Conservation (phyloP, 768 basidiomycete species). For the Boletus tomentosulus region DNA sequence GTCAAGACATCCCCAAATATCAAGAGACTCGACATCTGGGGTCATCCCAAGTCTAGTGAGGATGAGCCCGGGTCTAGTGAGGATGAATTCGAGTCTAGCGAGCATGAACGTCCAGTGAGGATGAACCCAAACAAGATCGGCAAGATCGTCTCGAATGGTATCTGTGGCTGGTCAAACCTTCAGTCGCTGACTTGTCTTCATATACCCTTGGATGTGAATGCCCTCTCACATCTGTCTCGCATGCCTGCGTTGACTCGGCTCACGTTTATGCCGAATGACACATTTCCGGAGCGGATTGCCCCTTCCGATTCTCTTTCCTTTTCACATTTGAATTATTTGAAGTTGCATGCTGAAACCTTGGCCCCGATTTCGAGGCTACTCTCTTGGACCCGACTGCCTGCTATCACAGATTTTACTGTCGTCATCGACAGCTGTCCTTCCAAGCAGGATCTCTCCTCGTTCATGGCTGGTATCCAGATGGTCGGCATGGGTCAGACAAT, state of each 20-base stretch:
- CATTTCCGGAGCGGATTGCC: not conserved
- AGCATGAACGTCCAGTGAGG: too few relatives aligned
- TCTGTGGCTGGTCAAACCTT: constrained; percentile 8
- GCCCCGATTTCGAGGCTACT: not conserved
- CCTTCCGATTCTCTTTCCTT: not conserved
- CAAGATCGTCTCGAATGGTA: not conserved
- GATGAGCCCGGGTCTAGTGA: not conserved
- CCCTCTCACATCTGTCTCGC: constrained; percentile 2
- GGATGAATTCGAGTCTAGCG: not conserved
- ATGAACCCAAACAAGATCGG: too few relatives aligned
- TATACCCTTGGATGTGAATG: not conserved
- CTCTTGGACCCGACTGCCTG: not conserved
- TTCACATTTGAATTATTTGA: not conserved
- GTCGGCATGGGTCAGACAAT: not conserved
- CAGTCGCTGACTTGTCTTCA: not conserved
- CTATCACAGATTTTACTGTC: not conserved
- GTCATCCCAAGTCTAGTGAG: not conserved
- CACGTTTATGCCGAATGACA: not conserved
- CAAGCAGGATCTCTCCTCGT: not conserved
- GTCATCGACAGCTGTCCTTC: too few relatives aligned
- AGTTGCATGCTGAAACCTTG: not conserved
- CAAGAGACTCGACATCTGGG: not conserved
- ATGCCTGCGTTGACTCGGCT: not conserved
- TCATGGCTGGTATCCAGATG: not conserved
- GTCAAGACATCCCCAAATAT: not conserved